Evolutionary conservation across 2,329 filamentous ascomycete genomes (phyloP).

Genomic region (Pseudocercospora eumusae): DNA sequence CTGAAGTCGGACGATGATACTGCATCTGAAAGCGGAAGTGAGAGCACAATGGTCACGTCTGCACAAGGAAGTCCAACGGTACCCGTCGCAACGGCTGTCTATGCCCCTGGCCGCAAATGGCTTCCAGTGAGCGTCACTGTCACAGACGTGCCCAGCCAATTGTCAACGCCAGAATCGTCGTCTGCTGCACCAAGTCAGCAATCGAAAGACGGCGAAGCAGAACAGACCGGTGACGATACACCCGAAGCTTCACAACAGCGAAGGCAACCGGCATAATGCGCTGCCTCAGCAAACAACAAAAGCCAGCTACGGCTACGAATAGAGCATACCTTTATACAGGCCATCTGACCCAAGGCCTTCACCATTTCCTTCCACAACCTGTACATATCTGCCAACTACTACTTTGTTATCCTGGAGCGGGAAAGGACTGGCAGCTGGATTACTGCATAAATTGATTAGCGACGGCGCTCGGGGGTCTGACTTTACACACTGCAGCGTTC

Average conservation of each 20-base stretch:
- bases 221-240: constrained; percentile 16
- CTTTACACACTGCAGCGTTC: not conserved
- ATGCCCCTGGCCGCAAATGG: constrained; percentile 35
- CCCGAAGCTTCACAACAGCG: constrained; percentile 20
- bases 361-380: constrained; percentile 7
- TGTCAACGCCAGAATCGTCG: constrained; percentile 28
- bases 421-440: constrained; percentile 11
- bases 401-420: constrained; percentile 7
- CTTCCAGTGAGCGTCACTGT: constrained; percentile 36
- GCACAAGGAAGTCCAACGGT: constrained; percentile 31
- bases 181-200: constrained; percentile 17
- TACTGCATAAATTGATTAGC: constrained; percentile 10
- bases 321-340: constrained; percentile 3
- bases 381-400: constrained; percentile 12
- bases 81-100: constrained; percentile 36
- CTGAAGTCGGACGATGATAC: constrained; percentile 25
- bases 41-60: constrained; percentile 26
- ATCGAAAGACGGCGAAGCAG: constrained; percentile 11
- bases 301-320: not conserved
- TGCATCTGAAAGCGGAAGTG: constrained; percentile 27
- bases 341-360: not conserved
- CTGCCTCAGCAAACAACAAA: not conserved
- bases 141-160: constrained; percentile 31
- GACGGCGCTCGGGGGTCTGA: constrained; percentile 1
- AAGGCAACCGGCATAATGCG: constrained; percentile 18